Evolutionary conservation across 148 eudicot genomes (phyloP), one percentile per base, ranked within the genome.

Genomic region (Silene conica): DNA sequence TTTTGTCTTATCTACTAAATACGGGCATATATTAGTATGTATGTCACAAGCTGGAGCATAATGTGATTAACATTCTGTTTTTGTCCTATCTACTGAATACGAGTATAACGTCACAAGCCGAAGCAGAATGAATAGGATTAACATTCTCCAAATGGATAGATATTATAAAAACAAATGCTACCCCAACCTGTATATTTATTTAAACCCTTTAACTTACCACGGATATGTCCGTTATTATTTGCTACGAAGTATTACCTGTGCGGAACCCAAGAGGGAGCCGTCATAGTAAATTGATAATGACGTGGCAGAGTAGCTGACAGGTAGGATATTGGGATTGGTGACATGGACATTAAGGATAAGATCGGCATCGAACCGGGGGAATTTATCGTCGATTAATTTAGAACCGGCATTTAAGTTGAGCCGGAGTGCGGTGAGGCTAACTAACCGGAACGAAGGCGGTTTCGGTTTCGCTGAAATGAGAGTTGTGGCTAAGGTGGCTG

Each of bases 301-400:
- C 82, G 92, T 84, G 82, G 87, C 84, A 63, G 83, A 58, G 87
- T 90, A 92, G 23, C 61, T 61, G 84, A 90, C 74, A 48, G 96
- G 86, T 21, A 78, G 84, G 76, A 83, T 66, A 83, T 92, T 92
- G 21, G 97, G 97, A 79, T 92, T 92, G 80, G 89, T 88, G 79
- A 92, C 90, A 86, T 92, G 95, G 66, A 92, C 83, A 80, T 90
- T 92, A 11, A 92, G 78, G 76, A 83, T 79, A 3, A 90, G 73
- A 23, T 88, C 96, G 11, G 89, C 86, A 71, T 88, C 91, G 13
- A 87, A 65, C 8, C 74, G 64, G 0, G 97, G 95, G 23, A 84
- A 68, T 41, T 86, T 85, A 68, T 52, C 25, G 0, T 2, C 21
- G 3, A 60, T 15, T 19, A 23, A 18, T 41, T 57, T 25, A 9